A percentile compares a stretch with the other conserved stretches of the same genome.
Evolutionary conservation across 768 basidiomycete species (phyloP).

Genomic region (Boletus bicolor): DNA sequence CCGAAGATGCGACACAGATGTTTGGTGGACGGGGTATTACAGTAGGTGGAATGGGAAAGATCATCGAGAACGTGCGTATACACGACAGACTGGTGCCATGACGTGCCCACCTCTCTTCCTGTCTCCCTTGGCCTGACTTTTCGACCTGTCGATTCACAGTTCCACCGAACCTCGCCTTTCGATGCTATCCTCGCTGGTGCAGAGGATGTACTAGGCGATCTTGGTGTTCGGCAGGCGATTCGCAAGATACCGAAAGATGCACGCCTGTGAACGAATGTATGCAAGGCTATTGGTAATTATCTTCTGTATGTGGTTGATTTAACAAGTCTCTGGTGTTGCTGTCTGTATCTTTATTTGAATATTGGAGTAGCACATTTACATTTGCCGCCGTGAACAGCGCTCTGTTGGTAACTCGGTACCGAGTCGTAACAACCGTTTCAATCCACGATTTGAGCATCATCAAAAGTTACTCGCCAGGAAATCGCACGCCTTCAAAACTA

Average conservation of each 20-base stretch:
- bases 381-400: too few species aligned
- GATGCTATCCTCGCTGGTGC: slow-evolving; percentile 82
- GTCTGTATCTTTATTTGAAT: neutral
- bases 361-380: neutral
- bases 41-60: slow-evolving; percentile 79
- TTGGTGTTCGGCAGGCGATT: slow-evolving; percentile 71
- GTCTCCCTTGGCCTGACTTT: neutral
- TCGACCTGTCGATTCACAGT: slow-evolving; percentile 39
- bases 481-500: neutral
- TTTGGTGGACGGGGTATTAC: slow-evolving; percentile 92
- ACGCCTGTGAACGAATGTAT: slow-evolving; percentile 33
- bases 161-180: slow-evolving; percentile 79
- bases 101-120: neutral
- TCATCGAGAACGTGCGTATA: slow-evolving; percentile 70
- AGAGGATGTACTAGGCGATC: slow-evolving; percentile 70
- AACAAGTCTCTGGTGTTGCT: neutral
- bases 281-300: neutral
- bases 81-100: neutral
- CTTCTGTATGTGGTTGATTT: neutral
- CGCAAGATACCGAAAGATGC: slow-evolving; percentile 61
- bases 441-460: neutral
- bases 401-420: neutral
- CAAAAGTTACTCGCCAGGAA: neutral
- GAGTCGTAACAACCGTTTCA: neutral
- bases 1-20: slow-evolving; percentile 74